Conservation (phyloP, 306 rosid genomes). For the Corylus avellana region DNA sequence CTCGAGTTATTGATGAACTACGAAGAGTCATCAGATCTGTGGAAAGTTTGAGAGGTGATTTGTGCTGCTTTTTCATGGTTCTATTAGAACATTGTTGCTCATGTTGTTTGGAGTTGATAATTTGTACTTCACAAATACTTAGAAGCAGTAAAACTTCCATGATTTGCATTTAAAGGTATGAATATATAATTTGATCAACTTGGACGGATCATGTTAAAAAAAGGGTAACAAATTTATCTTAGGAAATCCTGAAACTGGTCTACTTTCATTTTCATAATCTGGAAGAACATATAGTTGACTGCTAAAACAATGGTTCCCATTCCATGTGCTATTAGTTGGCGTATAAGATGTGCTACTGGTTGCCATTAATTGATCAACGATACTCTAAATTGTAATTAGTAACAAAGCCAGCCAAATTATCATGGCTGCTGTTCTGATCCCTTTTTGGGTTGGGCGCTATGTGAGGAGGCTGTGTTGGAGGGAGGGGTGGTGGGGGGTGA, state of each 20-base stretch:
- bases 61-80: slow-evolving; percentile 17
- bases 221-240: slow-evolving; percentile 18
- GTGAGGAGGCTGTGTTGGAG: no score
- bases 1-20: slow-evolving; percentile 49
- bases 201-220: slow-evolving; percentile 14
- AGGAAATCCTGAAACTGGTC: slow-evolving; percentile 1
- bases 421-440: neutral
- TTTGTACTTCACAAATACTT: no score
- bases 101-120: neutral
- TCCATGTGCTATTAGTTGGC: slow-evolving; percentile 1
- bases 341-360: neutral
- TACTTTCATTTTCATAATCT: neutral
- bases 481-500: neutral
- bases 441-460: neutral
- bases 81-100: slow-evolving; percentile 13
- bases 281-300: neutral
- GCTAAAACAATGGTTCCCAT: neutral
- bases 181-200: slow-evolving; percentile 3
- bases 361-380: neutral
- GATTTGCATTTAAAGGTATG: neutral
- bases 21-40: slow-evolving; percentile 45
- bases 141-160: neutral
- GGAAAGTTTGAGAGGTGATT: slow-evolving; percentile 62
- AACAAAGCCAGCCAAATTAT: neutral
- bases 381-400: neutral